Evolutionary conservation across 2,329 filamentous ascomycete genomes (phyloP).

Genomic region (Paracoccidioides lutzii): DNA sequence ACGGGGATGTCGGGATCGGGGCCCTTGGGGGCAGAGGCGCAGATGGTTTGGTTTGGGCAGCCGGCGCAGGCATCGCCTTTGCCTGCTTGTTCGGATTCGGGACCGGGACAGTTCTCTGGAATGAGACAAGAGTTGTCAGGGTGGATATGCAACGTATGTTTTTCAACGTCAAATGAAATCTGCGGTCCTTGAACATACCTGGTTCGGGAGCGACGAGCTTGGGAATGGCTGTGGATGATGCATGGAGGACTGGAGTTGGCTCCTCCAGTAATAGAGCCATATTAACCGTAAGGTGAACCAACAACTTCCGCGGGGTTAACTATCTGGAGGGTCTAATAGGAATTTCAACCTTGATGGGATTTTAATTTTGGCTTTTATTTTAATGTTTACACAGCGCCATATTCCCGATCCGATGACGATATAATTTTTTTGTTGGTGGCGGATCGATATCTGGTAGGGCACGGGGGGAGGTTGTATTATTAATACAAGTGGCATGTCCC

Average conservation of each 20-base stretch:
- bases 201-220: constrained; percentile 87
- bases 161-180: neutral
- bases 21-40: constrained; percentile 84
- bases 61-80: constrained; percentile 74
- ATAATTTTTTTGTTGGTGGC: too few species aligned
- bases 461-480: too few species aligned
- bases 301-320: neutral
- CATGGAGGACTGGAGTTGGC: constrained; percentile 56
- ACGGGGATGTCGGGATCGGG: constrained; percentile 87
- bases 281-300: neutral
- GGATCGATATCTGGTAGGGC: too few species aligned
- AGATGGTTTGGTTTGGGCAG: constrained; percentile 92
- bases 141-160: neutral
- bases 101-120: constrained; percentile 81
- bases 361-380: too few species aligned
- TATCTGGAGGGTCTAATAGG: neutral
- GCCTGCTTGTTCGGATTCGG: constrained; percentile 42
- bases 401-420: too few species aligned
- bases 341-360: too few species aligned
- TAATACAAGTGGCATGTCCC: too few species aligned
- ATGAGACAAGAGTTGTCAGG: neutral
- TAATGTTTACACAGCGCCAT: too few species aligned
- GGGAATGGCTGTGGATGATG: constrained; percentile 65
- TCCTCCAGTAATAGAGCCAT: constrained; percentile 79
- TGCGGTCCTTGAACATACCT: constrained; percentile 31